Evolutionary conservation across 2,329 filamentous ascomycete species (phyloP).

Genomic region (Akanthomyces lecanii): DNA sequence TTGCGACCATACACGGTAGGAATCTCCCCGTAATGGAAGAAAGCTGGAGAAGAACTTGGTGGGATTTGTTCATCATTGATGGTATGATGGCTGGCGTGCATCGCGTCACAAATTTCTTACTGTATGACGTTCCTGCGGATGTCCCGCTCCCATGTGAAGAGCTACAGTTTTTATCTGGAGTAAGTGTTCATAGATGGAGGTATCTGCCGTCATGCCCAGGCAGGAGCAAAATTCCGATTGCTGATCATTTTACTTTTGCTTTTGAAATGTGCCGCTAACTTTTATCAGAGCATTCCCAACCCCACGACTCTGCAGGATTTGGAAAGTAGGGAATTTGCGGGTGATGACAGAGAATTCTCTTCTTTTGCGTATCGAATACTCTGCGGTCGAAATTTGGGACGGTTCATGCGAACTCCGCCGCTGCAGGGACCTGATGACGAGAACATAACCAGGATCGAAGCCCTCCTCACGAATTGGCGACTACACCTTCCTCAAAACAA

Average conservation of each 20-base stretch:
- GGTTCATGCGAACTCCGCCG: constrained; percentile 60
- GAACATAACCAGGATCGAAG: constrained; percentile 48
- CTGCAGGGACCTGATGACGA: constrained; percentile 51
- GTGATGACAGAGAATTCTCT: constrained; percentile 67
- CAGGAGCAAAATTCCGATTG: no score
- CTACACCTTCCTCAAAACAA: constrained; percentile 73
- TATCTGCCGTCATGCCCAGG: background rate
- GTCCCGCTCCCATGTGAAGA: constrained; percentile 81
- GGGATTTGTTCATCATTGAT: constrained; percentile 77
- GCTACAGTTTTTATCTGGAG: constrained; percentile 59
- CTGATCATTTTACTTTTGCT: background rate
- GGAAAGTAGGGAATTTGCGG: constrained; percentile 69
- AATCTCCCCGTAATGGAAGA: constrained; percentile 70
- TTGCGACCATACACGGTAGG: constrained; percentile 58
- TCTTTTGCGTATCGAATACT: constrained; percentile 84
- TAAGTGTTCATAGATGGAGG: constrained; percentile 33
- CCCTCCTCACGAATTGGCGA: constrained; percentile 66
- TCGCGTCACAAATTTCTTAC: constrained; percentile 63
- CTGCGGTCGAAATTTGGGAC: constrained; percentile 71
- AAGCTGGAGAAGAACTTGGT: constrained; percentile 86
- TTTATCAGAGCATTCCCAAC: constrained; percentile 48
- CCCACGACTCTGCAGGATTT: constrained; percentile 68
- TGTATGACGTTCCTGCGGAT: constrained; percentile 63
- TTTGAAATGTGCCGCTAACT: constrained; percentile 12
- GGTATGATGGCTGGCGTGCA: constrained; percentile 81